Conservation (phyloP, 2,329 filamentous ascomycete species). For the Ceratocystis eucalypticola region DNA sequence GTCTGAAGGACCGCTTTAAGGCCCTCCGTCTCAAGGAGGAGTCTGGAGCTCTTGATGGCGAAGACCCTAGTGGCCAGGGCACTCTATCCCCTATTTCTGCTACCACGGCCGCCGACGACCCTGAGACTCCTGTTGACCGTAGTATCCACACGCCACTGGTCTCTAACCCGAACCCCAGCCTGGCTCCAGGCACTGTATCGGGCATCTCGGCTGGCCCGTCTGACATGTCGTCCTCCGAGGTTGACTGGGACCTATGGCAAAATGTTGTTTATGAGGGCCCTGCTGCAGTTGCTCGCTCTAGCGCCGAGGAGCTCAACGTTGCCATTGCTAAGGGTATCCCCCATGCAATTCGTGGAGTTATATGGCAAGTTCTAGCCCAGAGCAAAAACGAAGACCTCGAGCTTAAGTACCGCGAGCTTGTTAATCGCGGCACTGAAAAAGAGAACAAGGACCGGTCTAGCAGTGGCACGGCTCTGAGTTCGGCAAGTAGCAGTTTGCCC, state of each 20-base stretch:
- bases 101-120: constrained; percentile 19
- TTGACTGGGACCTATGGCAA: constrained; percentile 99
- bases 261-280: constrained; percentile 89
- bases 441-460: constrained; percentile 48
- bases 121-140: constrained; percentile 20
- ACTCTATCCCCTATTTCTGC: constrained; percentile 21
- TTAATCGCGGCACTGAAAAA: constrained; percentile 67
- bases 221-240: constrained; percentile 54
- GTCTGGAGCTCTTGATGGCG: constrained; percentile 38
- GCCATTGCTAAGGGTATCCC: constrained; percentile 92
- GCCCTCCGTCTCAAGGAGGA: constrained; percentile 62
- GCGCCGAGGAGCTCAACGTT: constrained; percentile 74
- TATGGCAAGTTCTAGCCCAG: constrained; percentile 94
- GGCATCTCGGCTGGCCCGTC: constrained; percentile 67
- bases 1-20: constrained; percentile 67
- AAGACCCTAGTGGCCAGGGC: constrained; percentile 42
- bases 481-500: constrained; percentile 39
- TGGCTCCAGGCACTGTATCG: constrained; percentile 75
- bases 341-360: constrained; percentile 88
- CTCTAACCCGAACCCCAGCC: constrained; percentile 49
- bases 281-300: constrained; percentile 72
- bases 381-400: constrained; percentile 91
- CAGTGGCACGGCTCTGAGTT: constrained; percentile 40
- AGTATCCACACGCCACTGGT: constrained; percentile 36
- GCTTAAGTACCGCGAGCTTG: constrained; percentile 68